These are phyloP conservation scores for Penicillium sp. DNA, from an alignment of 2,329 filamentous ascomycete genomes.

Conservation along the genomic window DNA sequence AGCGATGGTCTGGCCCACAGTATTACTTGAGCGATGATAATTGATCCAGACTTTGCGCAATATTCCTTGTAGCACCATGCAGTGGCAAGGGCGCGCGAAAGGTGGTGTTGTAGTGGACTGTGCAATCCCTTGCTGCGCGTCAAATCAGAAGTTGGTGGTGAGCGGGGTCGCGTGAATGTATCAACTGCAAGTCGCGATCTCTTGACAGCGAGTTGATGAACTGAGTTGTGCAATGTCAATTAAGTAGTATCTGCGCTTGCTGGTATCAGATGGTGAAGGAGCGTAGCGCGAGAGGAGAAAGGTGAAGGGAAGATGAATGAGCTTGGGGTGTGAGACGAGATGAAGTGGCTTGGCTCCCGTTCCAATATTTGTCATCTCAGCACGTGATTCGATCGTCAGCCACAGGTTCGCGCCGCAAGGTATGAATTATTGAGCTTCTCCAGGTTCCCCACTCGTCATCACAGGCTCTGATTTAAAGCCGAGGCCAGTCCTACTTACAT, in stretches of 20 bases:
- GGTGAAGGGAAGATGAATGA: slow-evolving; percentile 1
- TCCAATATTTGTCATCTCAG: slow-evolving; percentile 3
- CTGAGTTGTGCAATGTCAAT: background rate
- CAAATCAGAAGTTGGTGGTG: slow-evolving; percentile 26
- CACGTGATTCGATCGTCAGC: slow-evolving; percentile 11
- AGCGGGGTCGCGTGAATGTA: slow-evolving; percentile 32
- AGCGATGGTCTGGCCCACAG: slow-evolving; percentile 31
- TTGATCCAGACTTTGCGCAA: slow-evolving; percentile 24
- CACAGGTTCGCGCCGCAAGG: slow-evolving; percentile 11
- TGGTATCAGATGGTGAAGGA: background rate
- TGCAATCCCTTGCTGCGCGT: slow-evolving; percentile 31
- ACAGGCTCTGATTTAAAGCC: slow-evolving; percentile 21
- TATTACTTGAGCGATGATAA: slow-evolving; percentile 36
- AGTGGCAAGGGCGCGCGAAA: slow-evolving; percentile 18
- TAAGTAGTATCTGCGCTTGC: background rate
- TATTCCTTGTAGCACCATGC: slow-evolving; percentile 10
- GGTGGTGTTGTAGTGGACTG: slow-evolving; percentile 16
- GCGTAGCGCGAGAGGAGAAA: background rate
- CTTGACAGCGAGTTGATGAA: background rate
- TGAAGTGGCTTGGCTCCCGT: slow-evolving; percentile 1
- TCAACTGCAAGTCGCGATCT: slow-evolving; percentile 1
- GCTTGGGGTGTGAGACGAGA: background rate
- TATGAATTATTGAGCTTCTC: slow-evolving; percentile 23
- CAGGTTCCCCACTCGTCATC: slow-evolving; percentile 26
- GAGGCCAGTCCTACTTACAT: slow-evolving; percentile 11